A percentile compares a stretch with the other conserved stretches of the same genome.
phyloP scores from a whole-genome alignment of 202 grass and related monocot species.

The Zoysia matrella region DNA sequence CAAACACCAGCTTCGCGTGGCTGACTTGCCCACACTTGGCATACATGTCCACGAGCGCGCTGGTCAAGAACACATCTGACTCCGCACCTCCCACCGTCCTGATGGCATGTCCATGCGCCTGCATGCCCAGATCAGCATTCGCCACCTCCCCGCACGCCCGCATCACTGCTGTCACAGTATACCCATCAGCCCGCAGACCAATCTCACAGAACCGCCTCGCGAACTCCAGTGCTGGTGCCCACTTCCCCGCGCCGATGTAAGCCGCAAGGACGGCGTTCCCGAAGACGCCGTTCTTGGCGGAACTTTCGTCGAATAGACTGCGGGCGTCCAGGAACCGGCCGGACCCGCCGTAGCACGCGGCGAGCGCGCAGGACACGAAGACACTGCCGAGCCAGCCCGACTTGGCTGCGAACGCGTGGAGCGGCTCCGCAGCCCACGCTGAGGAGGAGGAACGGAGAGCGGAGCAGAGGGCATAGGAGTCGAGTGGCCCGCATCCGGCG shows the following conservation, averaged over 20 bases:
- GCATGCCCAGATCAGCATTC: conserved; percentile 20
- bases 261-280: conserved; percentile 55
- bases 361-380: conserved; percentile 66
- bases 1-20: conserved; percentile 41
- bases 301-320: conserved; percentile 65
- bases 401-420: conserved; percentile 51
- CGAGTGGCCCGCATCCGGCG: conserved; percentile 34
- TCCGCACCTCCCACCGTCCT: conserved; percentile 36
- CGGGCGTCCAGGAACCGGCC: conserved; percentile 43
- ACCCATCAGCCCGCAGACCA: conserved; percentile 32
- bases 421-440: conserved; percentile 6
- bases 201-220: conserved; percentile 42
- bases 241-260: conserved; percentile 44
- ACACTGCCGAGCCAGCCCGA: conserved; percentile 62
- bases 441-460: conserved; percentile 47
- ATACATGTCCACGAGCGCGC: conserved; percentile 59
- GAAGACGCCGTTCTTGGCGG: conserved; percentile 53
- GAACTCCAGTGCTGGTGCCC: conserved; percentile 35
- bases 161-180: conserved; percentile 54
- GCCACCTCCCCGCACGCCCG: conserved; percentile 55
- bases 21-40: conserved; percentile 52
- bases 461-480: conserved; percentile 72
- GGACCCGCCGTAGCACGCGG: conserved; percentile 48
- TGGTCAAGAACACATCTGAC: conserved; percentile 44
- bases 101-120: conserved; percentile 50